Evolutionary conservation across 2,329 filamentous ascomycete species (phyloP), one percentile per base, ranked within the genome.

Genomic region (Incumbomyces lentus): DNA sequence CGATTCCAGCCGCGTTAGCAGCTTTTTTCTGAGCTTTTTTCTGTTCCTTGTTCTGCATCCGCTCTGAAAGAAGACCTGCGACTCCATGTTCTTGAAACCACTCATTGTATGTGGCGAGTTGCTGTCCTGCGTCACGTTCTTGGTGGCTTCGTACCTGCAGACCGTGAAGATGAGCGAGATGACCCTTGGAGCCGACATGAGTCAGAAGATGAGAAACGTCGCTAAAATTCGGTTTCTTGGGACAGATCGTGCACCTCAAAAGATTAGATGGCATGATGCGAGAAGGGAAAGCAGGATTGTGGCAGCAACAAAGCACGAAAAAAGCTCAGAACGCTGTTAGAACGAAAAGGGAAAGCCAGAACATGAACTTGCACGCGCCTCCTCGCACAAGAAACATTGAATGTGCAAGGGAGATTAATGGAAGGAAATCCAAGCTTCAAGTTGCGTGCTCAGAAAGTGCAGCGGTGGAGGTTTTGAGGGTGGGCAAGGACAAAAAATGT

Each of bases 121-220:
- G 63, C 10, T 74, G 63, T 18, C 74, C 72, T n/a, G 83, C 79
- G n/a, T 68, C 68, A n/a, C 72, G 64, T 50, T 93, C 84, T 38
- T 76, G 73, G 45, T 79, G 75, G 46, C 82, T 78, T 48, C 77
- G 78, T 54, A 95, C 78, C 58, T 86, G 82, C 44, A 87, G 74
- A 59, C 86, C 87, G 68, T 89, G 93, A 58, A 86, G 81, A 61
- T 86, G 78, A 49, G 87, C 81, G 30, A 95, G 71, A 62, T 96
- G 90, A n/a, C 84, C 84, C 62, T 95, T 95, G 53, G 89, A 95
- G 49, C 84, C 80, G 52, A 95, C 79, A 61, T 96, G 90, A 11
- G 90, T 96, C 60, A 96, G 77, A 32, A 95, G 72, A 64, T 95
- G 90, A 30, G 89, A 95, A 37, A 88, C 73, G 64, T 96, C 90